phyloP scores from a whole-genome alignment of 805 yeast genomes.

The Candida xyloterini region DNA sequence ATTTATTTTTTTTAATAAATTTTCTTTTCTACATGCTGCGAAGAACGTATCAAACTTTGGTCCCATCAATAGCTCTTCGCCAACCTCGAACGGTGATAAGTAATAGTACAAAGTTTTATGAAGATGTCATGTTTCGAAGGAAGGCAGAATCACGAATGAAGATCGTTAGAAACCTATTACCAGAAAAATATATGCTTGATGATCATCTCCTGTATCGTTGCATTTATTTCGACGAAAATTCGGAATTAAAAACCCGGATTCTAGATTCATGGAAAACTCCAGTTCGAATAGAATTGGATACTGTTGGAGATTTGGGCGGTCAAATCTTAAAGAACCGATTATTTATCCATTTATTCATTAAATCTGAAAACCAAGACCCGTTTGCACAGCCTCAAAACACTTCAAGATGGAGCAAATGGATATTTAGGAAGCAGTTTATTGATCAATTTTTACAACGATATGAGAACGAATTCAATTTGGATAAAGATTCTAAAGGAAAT shows the following conservation, averaged over 20 bases:
- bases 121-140: slow-evolving; percentile 18
- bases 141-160: slow-evolving; percentile 24
- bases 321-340: slow-evolving; percentile 6
- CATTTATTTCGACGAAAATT: slow-evolving; percentile 18
- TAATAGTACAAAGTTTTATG: slow-evolving; percentile 12
- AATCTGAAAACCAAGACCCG: slow-evolving; percentile 1
- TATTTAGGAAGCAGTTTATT: slow-evolving; percentile 19
- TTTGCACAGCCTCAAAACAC: slow-evolving; percentile 5
- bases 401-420: slow-evolving; percentile 5
- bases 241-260: slow-evolving; percentile 11
- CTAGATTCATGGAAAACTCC: slow-evolving; percentile 5
- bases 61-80: slow-evolving; percentile 5
- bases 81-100: slow-evolving; percentile 3
- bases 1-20: neutral
- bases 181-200: slow-evolving; percentile 21
- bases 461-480: slow-evolving; percentile 11
- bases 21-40: slow-evolving; percentile 3
- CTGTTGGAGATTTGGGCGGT: slow-evolving; percentile 11
- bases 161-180: slow-evolving; percentile 23
- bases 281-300: slow-evolving; percentile 9
- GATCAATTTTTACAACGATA: slow-evolving; percentile 21
- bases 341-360: slow-evolving; percentile 6
- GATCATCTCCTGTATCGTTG: slow-evolving; percentile 22
- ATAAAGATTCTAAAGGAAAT: slow-evolving; percentile 1
- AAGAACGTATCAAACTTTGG: slow-evolving; percentile 12